phyloP scores from a whole-genome alignment of 2,329 filamentous ascomycete species.

The Onygenales sp. region DNA sequence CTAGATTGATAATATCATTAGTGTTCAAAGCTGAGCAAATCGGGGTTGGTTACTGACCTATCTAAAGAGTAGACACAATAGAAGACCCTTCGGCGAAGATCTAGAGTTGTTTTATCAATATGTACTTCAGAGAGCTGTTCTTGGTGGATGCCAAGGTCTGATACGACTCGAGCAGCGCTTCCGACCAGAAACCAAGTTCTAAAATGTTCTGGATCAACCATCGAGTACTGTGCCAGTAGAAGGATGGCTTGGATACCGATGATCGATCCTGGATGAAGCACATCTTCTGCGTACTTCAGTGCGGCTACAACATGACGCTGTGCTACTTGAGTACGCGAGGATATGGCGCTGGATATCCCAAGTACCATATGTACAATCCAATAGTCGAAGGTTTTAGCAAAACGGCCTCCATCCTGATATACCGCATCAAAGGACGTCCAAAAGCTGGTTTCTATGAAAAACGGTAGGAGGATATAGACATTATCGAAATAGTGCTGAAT shows the following conservation, averaged over 20 bases:
- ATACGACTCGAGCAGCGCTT: slow-evolving; percentile 74
- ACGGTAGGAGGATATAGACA: slow-evolving; percentile 69
- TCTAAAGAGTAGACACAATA: slow-evolving; percentile 88
- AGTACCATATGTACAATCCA: slow-evolving; percentile 87
- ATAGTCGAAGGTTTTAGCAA: slow-evolving; percentile 58
- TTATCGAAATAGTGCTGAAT: slow-evolving; percentile 80
- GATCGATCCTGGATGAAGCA: slow-evolving; percentile 75
- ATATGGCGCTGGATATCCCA: slow-evolving; percentile 66
- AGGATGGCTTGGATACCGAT: slow-evolving; percentile 80
- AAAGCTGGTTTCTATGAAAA: slow-evolving; percentile 70
- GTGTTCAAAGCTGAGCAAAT: background rate
- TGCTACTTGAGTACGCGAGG: slow-evolving; percentile 59
- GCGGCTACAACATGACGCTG: slow-evolving; percentile 55
- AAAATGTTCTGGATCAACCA: slow-evolving; percentile 82
- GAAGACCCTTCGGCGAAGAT: slow-evolving; percentile 74
- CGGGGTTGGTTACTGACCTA: slow-evolving; percentile 44
- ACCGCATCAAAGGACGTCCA: slow-evolving; percentile 72
- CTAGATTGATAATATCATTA: slow-evolving; percentile 36
- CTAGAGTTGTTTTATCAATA: slow-evolving; percentile 59
- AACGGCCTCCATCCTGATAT: slow-evolving; percentile 59
- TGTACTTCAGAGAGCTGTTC: slow-evolving; percentile 66
- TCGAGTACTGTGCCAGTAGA: slow-evolving; percentile 78
- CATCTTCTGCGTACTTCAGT: slow-evolving; percentile 67
- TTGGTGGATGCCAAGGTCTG: slow-evolving; percentile 88
- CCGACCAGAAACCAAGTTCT: slow-evolving; percentile 92